phyloP scores from a whole-genome alignment of 139 green algal genomes.

The Chlamydomonas asymmetrica region DNA sequence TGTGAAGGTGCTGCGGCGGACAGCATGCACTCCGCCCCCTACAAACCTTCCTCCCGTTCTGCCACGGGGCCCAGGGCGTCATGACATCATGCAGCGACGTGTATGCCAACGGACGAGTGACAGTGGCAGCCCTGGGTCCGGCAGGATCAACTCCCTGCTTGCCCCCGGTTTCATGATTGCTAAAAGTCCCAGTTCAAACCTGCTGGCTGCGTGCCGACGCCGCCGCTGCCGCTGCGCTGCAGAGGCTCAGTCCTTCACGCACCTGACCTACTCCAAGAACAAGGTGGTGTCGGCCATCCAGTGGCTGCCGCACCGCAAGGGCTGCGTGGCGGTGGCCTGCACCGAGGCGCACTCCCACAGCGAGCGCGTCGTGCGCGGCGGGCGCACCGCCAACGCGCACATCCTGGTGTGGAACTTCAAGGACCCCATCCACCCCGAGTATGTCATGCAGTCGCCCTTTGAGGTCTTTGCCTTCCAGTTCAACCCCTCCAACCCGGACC shows the following conservation, averaged over 20 bases:
- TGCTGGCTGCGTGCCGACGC: too few relatives aligned
- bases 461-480: constrained; percentile 78
- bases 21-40: too few relatives aligned
- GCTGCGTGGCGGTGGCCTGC: constrained; percentile 72
- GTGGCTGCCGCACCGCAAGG: constrained; percentile 73
- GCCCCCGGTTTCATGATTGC: too few relatives aligned
- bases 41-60: too few relatives aligned
- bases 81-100: too few relatives aligned
- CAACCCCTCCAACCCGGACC: constrained; percentile 74
- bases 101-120: too few relatives aligned
- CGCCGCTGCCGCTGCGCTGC: too few relatives aligned
- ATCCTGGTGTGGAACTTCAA: constrained; percentile 87
- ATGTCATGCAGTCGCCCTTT: constrained; percentile 73
- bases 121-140: too few relatives aligned
- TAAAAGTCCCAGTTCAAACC: too few relatives aligned
- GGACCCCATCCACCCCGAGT: constrained; percentile 84
- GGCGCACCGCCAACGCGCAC: constrained; percentile 45
- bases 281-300: constrained; percentile 71
- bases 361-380: constrained; percentile 58
- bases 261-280: constrained; percentile 78
- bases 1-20: too few relatives aligned
- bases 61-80: too few relatives aligned
- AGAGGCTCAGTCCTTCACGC: constrained; percentile 73
- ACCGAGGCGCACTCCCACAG: constrained; percentile 55
- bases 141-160: too few relatives aligned